A percentile compares a stretch with the other conserved stretches of the same genome.
phyloP scores from a whole-genome alignment of 2,329 filamentous ascomycete species.

The Scolecobasidium constrictum region DNA sequence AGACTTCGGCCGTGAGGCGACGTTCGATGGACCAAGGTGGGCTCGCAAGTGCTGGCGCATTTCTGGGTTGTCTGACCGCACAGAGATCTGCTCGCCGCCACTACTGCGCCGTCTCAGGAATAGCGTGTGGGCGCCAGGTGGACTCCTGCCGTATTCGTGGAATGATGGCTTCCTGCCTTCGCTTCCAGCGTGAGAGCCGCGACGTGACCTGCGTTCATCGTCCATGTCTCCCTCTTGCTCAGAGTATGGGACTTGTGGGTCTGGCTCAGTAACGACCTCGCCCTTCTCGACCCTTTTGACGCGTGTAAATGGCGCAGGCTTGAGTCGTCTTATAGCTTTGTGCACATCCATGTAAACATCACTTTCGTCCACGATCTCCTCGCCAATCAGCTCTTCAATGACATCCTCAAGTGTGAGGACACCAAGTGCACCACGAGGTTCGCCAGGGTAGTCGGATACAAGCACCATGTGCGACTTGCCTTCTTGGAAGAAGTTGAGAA shows the following conservation, averaged over 20 bases:
- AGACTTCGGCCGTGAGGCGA: slow-evolving; percentile 46
- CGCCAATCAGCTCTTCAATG: slow-evolving; percentile 96
- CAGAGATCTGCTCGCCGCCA: slow-evolving; percentile 20
- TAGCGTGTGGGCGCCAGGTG: slow-evolving; percentile 26
- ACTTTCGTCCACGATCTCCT: slow-evolving; percentile 99
- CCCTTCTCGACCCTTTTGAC: slow-evolving; percentile 38
- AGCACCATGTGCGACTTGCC: slow-evolving; percentile 98
- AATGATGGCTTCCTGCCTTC: slow-evolving; percentile 8
- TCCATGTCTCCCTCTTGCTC: slow-evolving; percentile 12
- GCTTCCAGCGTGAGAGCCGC: slow-evolving; percentile 9
- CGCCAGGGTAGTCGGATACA: slow-evolving; percentile 83
- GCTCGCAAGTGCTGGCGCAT: slow-evolving; percentile 46
- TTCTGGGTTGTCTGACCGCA: slow-evolving; percentile 42
- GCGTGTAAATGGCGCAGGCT: slow-evolving; percentile 70
- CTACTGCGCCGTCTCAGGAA: slow-evolving; percentile 23
- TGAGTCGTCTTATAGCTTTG: slow-evolving; percentile 86
- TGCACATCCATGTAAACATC: slow-evolving; percentile 98
- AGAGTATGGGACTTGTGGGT: slow-evolving; percentile 19
- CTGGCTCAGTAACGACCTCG: slow-evolving; percentile 33
- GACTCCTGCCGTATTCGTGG: slow-evolving; percentile 13
- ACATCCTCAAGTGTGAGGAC: slow-evolving; percentile 96
- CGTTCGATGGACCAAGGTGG: slow-evolving; percentile 53
- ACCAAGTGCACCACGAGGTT: slow-evolving; percentile 78
- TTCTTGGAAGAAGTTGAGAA: slow-evolving; percentile 99
- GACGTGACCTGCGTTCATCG: slow-evolving; percentile 6